A percentile compares a stretch with the other conserved stretches of the same genome.
Evolutionary conservation across 2,329 filamentous ascomycete genomes (phyloP).

Genomic region (Sclerotinia spermophila): DNA sequence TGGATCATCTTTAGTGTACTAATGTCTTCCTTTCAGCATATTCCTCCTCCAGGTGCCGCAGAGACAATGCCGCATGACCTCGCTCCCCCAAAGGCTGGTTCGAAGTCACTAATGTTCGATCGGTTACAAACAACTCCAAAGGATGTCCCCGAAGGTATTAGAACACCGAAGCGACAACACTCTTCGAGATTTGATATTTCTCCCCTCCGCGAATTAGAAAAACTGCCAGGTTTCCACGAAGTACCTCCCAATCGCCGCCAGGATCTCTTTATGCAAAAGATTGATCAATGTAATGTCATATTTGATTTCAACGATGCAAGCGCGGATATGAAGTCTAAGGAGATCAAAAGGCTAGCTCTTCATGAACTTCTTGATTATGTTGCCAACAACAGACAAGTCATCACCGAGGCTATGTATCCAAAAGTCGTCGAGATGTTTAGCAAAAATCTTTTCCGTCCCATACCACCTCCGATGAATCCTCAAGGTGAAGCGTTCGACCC

Average conservation of each 20-base stretch:
- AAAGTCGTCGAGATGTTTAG: constrained; percentile 98
- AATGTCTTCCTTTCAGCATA: constrained; percentile 56
- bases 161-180: constrained; percentile 94
- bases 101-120: constrained; percentile 86
- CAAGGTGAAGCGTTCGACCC: constrained; percentile 98
- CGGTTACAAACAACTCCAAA: constrained; percentile 90
- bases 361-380: constrained; percentile 98
- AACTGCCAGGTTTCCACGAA: constrained; percentile 95
- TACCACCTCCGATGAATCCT: constrained; percentile 94
- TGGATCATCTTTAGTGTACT: background rate
- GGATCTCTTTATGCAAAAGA: constrained; percentile 99
- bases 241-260: constrained; percentile 91
- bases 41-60: constrained; percentile 85
- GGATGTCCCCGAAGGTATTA: constrained; percentile 90
- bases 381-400: constrained; percentile 96
- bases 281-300: constrained; percentile 99
- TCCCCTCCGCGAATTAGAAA: constrained; percentile 92
- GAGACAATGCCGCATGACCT: constrained; percentile 99
- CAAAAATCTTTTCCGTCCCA: constrained; percentile 96
- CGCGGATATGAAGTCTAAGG: constrained; percentile 98
- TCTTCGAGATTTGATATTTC: constrained; percentile 98
- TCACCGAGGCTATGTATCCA: constrained; percentile 98
- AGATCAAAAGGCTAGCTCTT: constrained; percentile 94
- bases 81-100: constrained; percentile 84
- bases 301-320: constrained; percentile 99